Base-by-base conservation (phyloP, 139 green algal species). In the Nannochloris sp. region DNA sequence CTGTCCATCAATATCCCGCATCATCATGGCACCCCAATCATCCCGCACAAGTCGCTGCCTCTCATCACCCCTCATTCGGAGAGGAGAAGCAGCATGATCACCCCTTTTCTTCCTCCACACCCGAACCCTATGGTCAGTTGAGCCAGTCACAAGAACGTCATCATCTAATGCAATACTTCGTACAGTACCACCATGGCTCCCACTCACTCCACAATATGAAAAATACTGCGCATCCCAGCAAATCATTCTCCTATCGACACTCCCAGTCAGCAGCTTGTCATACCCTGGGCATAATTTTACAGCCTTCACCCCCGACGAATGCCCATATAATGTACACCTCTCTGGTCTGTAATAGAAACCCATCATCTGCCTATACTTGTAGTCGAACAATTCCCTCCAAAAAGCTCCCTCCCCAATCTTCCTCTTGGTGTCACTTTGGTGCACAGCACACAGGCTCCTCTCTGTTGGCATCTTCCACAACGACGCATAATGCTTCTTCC, bases 271-370 rank as follows among this genome's bases (percentile, higher is more conserved):
- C 51, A 62, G 13, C 9, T 67, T 10, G 56, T 66, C 17, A 48
- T 30, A 30, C 14, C n/a, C 29, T 14, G 17, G 29, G 3, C 26
- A 20, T 29, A 62, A n/a, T 63, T 59, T 59, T 11, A 17, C 14
- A 25, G 57, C 60, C 40, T 66, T 66, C 33, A 66, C 60, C n/a
- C 60, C 60, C 17, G 60, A n/a, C 5, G 13, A 31, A 31, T 66
- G 60, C 13, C 60, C 60, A 28, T 43, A 66, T 29, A 59, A 16
- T 57, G n/a, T 29, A 31, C 56, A 29, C 3, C n/a, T n/a, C 11
- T 64, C 20, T 17, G 58, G 46, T 53, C 5, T 53, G 20, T 53
- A 53, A 5, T 53, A 23, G 5, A 28, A 53, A 20, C 46, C 46
- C 16, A 53, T 20, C 46, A 53, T 23, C 46, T 53, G 46, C n/a